Base-by-base conservation (phyloP, 2,329 filamentous ascomycete species). In the Talaromyces sp. region DNA sequence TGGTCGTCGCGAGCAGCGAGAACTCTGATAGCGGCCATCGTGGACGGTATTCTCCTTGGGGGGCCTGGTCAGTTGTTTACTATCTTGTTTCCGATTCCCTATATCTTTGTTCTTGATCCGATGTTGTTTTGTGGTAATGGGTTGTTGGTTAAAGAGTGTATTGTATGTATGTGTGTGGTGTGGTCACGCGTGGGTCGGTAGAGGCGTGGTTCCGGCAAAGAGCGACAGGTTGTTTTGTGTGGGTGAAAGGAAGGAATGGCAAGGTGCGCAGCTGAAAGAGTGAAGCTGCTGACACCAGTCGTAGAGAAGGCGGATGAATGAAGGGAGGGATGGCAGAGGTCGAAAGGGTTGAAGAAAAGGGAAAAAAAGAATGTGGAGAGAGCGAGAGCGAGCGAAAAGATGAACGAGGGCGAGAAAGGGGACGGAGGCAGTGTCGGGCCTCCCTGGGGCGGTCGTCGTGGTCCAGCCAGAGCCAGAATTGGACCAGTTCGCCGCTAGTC, bases 261-360 rank as follows among this genome's bases (percentile, higher is more conserved):
- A 76, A 75, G 71, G 75, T 75, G 76, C 77, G 75, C 82, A 83
- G 83, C 83, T 85, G 75, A 87, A 86, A 78, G 85, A 87, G 82
- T 87, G 85, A 85, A 87, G 84, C 84, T 80, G 82, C 84, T 79
- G 82, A 75, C 74, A 78, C 78, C 75, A 77, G 68, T 68, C 12
- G 42, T 31, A 40, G 23, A 10, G 42, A 53, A 36, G 51, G 53
- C 59, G 42, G 57, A 33, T 59, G 61, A 57, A 40, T 54, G 52
- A 34, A 56, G 59, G 55, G 57, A 53, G 30, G 30, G 59, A 58
- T 40, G 55, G 42, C 52, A 18, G 52, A 40, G 56, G 42, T 47
- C n/a, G 44, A 23, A 23, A 47, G 18, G 44, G 44, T 47, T 47
- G n/a, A 27, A 23, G n/a, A 12, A 59, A 63, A 56, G 31, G 44